Conservation (phyloP, 2,329 filamentous ascomycete species). For the Aquanectria penicillioides region DNA sequence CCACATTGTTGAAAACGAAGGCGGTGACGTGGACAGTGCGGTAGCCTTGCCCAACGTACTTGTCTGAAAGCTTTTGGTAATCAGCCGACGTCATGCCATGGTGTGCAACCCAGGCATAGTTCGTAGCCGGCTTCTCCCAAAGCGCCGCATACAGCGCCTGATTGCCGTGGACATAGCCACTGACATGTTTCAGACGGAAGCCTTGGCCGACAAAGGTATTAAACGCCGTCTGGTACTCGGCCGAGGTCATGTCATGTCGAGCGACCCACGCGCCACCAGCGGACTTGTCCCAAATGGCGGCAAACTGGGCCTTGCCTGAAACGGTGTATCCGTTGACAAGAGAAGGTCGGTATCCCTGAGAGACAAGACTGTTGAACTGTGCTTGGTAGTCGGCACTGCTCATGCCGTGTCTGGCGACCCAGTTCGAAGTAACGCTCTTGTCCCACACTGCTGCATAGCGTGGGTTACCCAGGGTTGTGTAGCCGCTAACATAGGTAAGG, state of each 20-base stretch:
- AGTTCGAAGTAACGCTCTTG: background rate
- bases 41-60: slow-evolving; percentile 4
- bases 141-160: background rate
- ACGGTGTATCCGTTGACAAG: slow-evolving; percentile 10
- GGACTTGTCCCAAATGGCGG: slow-evolving; percentile 14
- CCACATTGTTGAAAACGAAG: slow-evolving; percentile 11
- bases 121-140: slow-evolving; percentile 1
- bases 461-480: slow-evolving; percentile 1
- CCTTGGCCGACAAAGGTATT: background rate
- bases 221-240: slow-evolving; percentile 1
- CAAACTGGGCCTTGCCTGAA: background rate
- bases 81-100: background rate
- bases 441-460: slow-evolving; percentile 12
- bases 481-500: slow-evolving; percentile 6
- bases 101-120: background rate
- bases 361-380: background rate
- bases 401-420: background rate
- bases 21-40: background rate
- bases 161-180: background rate
- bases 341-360: background rate
- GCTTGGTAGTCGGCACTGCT: slow-evolving; percentile 3
- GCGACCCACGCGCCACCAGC: background rate
- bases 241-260: slow-evolving; percentile 5
- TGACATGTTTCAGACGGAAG: slow-evolving; percentile 9
- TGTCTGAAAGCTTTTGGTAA: background rate